A percentile compares a stretch with the other conserved stretches of the same genome.
Conservation (phyloP, 495 filamentous ascomycete species). For the Aspergillus hancockii region DNA sequence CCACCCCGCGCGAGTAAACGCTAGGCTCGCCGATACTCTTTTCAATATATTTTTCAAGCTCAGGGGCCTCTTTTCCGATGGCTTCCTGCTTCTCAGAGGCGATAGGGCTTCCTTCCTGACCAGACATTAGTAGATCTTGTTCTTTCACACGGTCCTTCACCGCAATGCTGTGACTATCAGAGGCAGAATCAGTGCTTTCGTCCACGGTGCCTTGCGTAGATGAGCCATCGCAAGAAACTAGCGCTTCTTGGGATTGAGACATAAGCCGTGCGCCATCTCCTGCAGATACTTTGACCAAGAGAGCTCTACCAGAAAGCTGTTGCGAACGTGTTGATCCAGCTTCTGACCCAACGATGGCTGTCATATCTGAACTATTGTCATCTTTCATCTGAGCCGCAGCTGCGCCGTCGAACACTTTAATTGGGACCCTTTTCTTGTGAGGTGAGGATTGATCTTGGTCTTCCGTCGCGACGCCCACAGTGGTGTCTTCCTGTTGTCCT, state of each 20-base stretch:
- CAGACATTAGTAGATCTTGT: not conserved
- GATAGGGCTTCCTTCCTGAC: not conserved
- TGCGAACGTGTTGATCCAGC: constrained; percentile 33
- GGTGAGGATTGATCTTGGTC: not conserved
- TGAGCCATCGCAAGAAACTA: constrained; percentile 23
- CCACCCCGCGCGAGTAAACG: constrained; percentile 5
- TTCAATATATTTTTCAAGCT: not conserved
- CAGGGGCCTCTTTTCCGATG: not conserved
- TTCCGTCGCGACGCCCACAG: not conserved
- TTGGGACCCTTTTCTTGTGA: not conserved
- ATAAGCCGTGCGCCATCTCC: constrained; percentile 11
- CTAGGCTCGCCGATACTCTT: not conserved
- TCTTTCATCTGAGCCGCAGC: constrained; percentile 21
- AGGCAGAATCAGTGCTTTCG: constrained; percentile 22
- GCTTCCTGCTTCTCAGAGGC: not conserved
- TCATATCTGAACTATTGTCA: constrained; percentile 38
- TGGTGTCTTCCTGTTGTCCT: constrained; percentile 9
- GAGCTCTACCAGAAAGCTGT: constrained; percentile 26
- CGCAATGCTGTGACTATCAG: constrained; percentile 24
- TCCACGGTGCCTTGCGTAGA: constrained; percentile 31
- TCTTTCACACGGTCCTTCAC: constrained; percentile 8
- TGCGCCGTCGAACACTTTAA: constrained; percentile 22
- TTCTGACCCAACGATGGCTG: constrained; percentile 40
- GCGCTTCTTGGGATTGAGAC: constrained; percentile 31
- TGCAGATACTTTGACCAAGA: constrained; percentile 24